phyloP scores from a whole-genome alignment of 2,329 filamentous ascomycete species.

The Neurospora sp. region DNA sequence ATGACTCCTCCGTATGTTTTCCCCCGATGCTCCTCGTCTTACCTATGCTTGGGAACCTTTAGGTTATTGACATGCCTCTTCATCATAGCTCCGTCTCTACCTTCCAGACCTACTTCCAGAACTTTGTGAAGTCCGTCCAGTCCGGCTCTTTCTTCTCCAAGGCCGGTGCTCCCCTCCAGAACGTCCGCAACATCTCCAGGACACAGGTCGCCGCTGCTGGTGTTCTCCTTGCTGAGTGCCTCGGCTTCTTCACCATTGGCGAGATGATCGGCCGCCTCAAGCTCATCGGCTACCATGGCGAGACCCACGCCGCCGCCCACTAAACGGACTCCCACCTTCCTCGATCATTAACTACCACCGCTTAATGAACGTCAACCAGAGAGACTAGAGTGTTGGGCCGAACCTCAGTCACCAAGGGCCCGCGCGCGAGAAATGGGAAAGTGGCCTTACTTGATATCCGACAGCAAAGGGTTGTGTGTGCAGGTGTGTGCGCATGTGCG shows the following conservation, averaged over 20 bases:
- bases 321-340: slow-evolving; percentile 33
- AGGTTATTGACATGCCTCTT: slow-evolving; percentile 5
- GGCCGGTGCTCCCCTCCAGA: slow-evolving; percentile 31
- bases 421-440: background rate
- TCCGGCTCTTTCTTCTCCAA: slow-evolving; percentile 21
- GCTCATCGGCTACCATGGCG: slow-evolving; percentile 82
- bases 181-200: slow-evolving; percentile 58
- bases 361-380: background rate
- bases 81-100: slow-evolving; percentile 57
- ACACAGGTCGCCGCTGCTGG: slow-evolving; percentile 63
- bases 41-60: background rate
- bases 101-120: slow-evolving; percentile 81
- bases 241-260: slow-evolving; percentile 96
- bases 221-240: slow-evolving; percentile 72
- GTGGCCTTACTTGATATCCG: background rate
- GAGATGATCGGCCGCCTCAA: slow-evolving; percentile 96
- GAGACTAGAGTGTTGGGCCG: background rate
- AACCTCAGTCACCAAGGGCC: background rate
- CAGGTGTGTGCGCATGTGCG: background rate
- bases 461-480: slow-evolving; percentile 1
- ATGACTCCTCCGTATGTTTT: slow-evolving; percentile 87
- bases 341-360: background rate
- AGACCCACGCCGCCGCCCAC: slow-evolving; percentile 46
- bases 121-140: slow-evolving; percentile 52
- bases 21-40: background rate